These are phyloP conservation scores for Candida montana DNA, from an alignment of 805 yeast genomes.

Conservation along the genomic window DNA sequence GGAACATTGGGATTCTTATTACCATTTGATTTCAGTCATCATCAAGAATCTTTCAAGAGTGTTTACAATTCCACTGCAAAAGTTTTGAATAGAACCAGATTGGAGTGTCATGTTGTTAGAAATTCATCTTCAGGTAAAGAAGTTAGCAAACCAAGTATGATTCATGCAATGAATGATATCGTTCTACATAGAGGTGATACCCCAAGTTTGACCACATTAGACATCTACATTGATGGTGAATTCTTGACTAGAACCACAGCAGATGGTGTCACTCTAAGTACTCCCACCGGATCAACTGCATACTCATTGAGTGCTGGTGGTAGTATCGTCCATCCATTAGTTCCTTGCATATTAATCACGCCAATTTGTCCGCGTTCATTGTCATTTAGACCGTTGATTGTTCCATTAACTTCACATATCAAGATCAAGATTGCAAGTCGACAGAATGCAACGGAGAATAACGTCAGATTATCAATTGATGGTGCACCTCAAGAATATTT, in stretches of 20 bases:
- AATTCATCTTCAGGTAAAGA: not conserved
- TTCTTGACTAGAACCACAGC: constrained; percentile 86
- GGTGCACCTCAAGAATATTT: constrained; percentile 73
- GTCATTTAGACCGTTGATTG: constrained; percentile 81
- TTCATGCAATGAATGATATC: constrained; percentile 90
- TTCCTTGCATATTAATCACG: constrained; percentile 74
- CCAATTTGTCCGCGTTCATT: constrained; percentile 91
- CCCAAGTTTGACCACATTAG: constrained; percentile 80
- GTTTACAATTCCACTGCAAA: constrained; percentile 66
- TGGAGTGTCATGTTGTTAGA: constrained; percentile 65
- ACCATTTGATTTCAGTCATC: constrained; percentile 75
- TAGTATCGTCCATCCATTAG: constrained; percentile 84
- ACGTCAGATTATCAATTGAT: constrained; percentile 68
- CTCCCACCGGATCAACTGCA: constrained; percentile 96
- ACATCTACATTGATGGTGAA: constrained; percentile 79
- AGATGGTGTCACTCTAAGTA: constrained; percentile 79
- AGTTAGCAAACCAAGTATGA: constrained; percentile 28
- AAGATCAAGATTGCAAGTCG: constrained; percentile 52
- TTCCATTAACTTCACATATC: constrained; percentile 76
- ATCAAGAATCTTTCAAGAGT: constrained; percentile 51
- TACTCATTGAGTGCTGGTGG: constrained; percentile 90
- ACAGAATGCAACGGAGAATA: constrained; percentile 34
- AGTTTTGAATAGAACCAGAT: constrained; percentile 70
- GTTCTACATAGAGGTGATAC: constrained; percentile 83
- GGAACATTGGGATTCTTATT: constrained; percentile 88